phyloP scores from a whole-genome alignment of 2,329 filamentous ascomycete genomes.

The Parastagonospora nodorum region DNA sequence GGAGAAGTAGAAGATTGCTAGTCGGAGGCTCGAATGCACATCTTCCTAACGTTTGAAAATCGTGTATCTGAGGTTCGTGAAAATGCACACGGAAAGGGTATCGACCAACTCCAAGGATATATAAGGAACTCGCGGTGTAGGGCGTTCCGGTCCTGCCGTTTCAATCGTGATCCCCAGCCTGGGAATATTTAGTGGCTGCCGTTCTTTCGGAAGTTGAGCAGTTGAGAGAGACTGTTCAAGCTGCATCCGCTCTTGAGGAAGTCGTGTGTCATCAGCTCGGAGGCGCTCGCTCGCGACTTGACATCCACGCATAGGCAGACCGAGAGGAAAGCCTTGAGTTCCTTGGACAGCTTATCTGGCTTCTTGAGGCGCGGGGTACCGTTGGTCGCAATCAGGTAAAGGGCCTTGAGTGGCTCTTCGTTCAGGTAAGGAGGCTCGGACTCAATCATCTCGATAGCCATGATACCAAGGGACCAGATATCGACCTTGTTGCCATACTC shows the following conservation, averaged over 20 bases:
- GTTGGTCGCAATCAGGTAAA: constrained; percentile 97
- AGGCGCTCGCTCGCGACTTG: constrained; percentile 87
- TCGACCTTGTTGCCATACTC: constrained; percentile 98
- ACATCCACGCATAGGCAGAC: constrained; percentile 97
- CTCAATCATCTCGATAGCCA: constrained; percentile 99
- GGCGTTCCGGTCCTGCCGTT: constrained; percentile 1
- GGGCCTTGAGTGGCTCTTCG: constrained; percentile 94
- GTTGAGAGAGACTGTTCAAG: constrained; percentile 78
- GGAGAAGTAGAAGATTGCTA: no score
- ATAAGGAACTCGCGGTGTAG: constrained; percentile 2
- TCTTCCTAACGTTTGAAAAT: no score
- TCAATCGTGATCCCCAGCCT: not conserved
- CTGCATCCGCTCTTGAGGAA: constrained; percentile 93
- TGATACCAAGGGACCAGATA: constrained; percentile 98
- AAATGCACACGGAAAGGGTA: constrained; percentile 35
- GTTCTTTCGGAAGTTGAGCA: constrained; percentile 82
- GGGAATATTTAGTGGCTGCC: constrained; percentile 52
- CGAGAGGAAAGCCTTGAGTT: constrained; percentile 94
- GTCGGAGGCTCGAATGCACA: no score
- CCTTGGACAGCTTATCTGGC: constrained; percentile 95
- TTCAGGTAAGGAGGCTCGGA: constrained; percentile 97
- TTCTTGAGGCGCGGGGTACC: constrained; percentile 97
- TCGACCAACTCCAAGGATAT: constrained; percentile 32
- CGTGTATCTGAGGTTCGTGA: constrained; percentile 6
- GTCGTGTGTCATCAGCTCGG: constrained; percentile 88